Base-by-base conservation (phyloP, 2,329 filamentous ascomycete species). In the Venturia asperata region DNA sequence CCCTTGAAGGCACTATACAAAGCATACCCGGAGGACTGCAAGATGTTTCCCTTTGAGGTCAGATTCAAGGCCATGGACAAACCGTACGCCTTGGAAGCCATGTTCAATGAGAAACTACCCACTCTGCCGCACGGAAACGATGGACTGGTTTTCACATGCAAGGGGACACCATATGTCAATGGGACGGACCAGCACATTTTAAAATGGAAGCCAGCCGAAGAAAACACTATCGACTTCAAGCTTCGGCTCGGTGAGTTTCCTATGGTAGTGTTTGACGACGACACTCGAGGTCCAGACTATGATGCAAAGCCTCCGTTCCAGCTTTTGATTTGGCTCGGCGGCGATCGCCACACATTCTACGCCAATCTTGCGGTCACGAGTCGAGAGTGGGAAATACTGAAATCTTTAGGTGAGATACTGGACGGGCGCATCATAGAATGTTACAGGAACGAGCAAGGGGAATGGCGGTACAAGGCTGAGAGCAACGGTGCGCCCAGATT, bases 81-180 rank as follows among this genome's bases (percentile, higher is more conserved):
- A 70, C 87, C 87, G 61, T 99, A 99, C 78, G 91, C 87, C 60
- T 87, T 95, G 67, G 87, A 91, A 73, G 68, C 72, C 49, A 96
- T 97, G 88, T 96, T 99, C 79, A 85, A 87, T 69, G 83, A 92
- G 66, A 85, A 95, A 56, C 85, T 97, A 37, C 92, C 92, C 0
- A 86, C 82, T 52, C 83, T 99, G 43, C 88, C 87, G 69, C 94
- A 99, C 74, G 92, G 93, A 68, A 97, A 97, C 75, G 94, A 99
- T 74, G 94, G 94, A 6, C 83, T 99, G 60, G 96, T 99, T 72
- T 99, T 97, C 77, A 97, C 94, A n/a, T 96, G 93, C 78, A 87
- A 90, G 68, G 88, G 86, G 70, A 91, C 90, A 21, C 83, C 88
- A 11, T 99, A 99, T 79, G 87, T 88, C 70, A 88, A 89, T 69